Base-by-base conservation (phyloP, 2,329 filamentous ascomycete genomes). In the Pezicula carpinea region DNA sequence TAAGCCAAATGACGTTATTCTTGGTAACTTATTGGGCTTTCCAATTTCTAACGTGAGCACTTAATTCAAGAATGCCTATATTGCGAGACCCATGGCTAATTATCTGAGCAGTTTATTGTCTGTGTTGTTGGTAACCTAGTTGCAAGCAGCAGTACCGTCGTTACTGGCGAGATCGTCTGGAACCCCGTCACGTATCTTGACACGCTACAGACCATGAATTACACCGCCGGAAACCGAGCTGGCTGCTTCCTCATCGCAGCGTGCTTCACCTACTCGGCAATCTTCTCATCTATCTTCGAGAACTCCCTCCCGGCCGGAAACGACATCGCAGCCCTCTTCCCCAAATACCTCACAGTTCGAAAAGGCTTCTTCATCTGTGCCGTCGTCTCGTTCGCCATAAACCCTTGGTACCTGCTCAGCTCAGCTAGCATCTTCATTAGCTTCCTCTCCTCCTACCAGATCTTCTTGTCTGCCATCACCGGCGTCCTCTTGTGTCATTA, bases 251-350 rank as follows among this genome's bases (percentile, higher is more conserved):
- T 73, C 48, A 66, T 72, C 23, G 59, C 69, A 0, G 61, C 64
- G 1, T 65, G 62, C 13, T 70, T 74, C 38, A 57, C 67, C 0
- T 74, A 72, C 48, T 68, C 66, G 4, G 61, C 66, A 1, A 64
- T 75, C 21, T 71, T 73, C 48, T 66, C 57, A 18, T 57, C 66
- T 5, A 71, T 75, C 22, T 69, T 70, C n/a, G 67, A 69, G 43
- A 70, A 71, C 44, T 66, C 63, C 4, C 58, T 71, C 3, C 64
- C 68, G 17, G 68, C 67, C 5, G 68, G 67, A 23, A 68, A 65
- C 15, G 64, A 68, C 36, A 66, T 65, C 17, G 64, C 65, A 2
- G 64, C 65, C 1, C 53, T 70, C 1, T 57, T 66, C 21, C 69
- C 69, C 2, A 64, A 62, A 50, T 72, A 69, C 47, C 59, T 73